Evolutionary conservation across 2,329 filamentous ascomycete species (phyloP).

Genomic region (Calonectria multiphialidica): DNA sequence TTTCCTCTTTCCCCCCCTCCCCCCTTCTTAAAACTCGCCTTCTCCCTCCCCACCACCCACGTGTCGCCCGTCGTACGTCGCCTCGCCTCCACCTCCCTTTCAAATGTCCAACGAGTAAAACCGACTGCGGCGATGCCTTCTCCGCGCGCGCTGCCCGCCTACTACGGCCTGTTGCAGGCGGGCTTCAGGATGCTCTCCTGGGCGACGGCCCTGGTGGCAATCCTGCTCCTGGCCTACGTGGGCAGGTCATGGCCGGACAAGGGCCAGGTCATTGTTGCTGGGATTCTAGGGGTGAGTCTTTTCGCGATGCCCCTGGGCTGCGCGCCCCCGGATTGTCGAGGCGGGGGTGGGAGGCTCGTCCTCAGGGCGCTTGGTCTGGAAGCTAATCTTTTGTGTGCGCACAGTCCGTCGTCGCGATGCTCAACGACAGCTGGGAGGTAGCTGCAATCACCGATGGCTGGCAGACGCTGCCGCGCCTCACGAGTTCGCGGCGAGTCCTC

Average conservation of each 20-base stretch:
- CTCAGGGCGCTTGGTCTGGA: neutral
- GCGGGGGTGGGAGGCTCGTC: neutral
- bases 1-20: too few relatives aligned
- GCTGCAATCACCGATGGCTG: slow-evolving; percentile 44
- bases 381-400: neutral
- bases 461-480: slow-evolving; percentile 41
- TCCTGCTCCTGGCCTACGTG: slow-evolving; percentile 48
- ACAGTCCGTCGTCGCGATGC: slow-evolving; percentile 47
- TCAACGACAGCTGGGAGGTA: slow-evolving; percentile 54
- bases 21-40: neutral
- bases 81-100: neutral
- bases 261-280: slow-evolving; percentile 45
- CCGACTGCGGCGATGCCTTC: slow-evolving; percentile 33
- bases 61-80: neutral
- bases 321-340: neutral
- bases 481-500: slow-evolving; percentile 44
- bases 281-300: slow-evolving; percentile 47
- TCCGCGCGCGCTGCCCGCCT: slow-evolving; percentile 25
- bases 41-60: neutral
- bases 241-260: slow-evolving; percentile 48
- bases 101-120: slow-evolving; percentile 13
- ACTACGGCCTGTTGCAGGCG: slow-evolving; percentile 39
- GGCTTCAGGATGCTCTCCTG: slow-evolving; percentile 46
- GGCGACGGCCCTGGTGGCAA: slow-evolving; percentile 46
- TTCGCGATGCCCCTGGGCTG: neutral